These are phyloP conservation scores for Kurtzmaniella cleridarum DNA, from an alignment of 805 yeast species.

Conservation along the genomic window DNA sequence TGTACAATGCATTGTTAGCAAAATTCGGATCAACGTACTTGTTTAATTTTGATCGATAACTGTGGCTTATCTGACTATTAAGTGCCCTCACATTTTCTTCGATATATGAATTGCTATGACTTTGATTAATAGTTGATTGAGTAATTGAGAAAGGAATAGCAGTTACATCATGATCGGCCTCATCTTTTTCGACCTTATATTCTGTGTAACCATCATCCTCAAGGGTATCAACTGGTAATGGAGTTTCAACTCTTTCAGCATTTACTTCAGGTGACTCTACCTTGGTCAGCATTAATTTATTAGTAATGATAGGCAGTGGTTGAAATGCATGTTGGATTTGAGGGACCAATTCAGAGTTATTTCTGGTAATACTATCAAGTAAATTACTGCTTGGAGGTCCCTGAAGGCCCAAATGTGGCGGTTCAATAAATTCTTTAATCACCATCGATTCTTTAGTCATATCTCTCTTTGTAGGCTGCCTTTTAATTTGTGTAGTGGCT, in stretches of 20 bases:
- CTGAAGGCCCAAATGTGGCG: too few relatives aligned
- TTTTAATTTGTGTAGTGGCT: too few relatives aligned
- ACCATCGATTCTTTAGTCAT: too few relatives aligned
- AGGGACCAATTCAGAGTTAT: neutral
- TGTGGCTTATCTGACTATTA: slow-evolving; percentile 3
- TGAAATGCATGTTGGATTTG: slow-evolving; percentile 2
- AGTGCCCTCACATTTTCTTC: slow-evolving; percentile 2
- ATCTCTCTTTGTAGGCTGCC: too few relatives aligned
- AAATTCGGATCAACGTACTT: neutral
- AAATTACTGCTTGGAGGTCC: too few relatives aligned
- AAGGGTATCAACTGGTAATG: neutral
- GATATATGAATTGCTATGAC: neutral
- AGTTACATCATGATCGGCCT: neutral
- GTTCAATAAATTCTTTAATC: too few relatives aligned
- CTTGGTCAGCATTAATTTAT: neutral
- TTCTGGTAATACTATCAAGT: too few relatives aligned
- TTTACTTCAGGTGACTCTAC: neutral
- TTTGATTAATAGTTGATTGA: neutral
- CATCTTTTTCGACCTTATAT: neutral
- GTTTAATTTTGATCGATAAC: slow-evolving; percentile 3
- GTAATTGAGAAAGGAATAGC: slow-evolving; percentile 1
- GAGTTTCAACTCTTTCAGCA: neutral
- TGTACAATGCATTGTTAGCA: slow-evolving; percentile 7
- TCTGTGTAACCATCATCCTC: too few relatives aligned
- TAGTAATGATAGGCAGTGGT: slow-evolving; percentile 2